Percentiles rank a stretch among this genome's conserved stretches.
Evolutionary conservation across 2,329 filamentous ascomycete species (phyloP).

Genomic region (Scedosporium boydii): DNA sequence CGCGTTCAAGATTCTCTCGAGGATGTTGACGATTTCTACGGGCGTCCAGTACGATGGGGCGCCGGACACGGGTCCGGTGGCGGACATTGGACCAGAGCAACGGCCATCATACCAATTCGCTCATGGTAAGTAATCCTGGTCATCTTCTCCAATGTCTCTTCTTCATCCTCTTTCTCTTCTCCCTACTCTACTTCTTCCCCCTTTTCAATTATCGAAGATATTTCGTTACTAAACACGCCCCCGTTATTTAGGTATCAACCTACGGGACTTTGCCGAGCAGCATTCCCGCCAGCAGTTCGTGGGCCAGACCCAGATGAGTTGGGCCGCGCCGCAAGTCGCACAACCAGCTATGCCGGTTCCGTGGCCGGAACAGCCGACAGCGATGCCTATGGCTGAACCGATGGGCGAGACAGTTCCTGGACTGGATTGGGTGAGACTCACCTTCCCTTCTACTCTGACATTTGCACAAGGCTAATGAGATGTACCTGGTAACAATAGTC

Average conservation of each 20-base stretch:
- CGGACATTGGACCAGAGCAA: background rate
- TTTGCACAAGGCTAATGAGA: background rate
- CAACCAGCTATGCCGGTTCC: background rate
- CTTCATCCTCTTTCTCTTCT: background rate
- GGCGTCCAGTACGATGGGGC: conserved; percentile 15
- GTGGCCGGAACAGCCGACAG: background rate
- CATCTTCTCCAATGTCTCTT: no score
- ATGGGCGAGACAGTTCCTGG: background rate
- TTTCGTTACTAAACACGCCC: background rate
- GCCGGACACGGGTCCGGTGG: background rate
- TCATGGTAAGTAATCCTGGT: background rate
- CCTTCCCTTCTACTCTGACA: background rate
- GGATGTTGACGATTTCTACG: conserved; percentile 19
- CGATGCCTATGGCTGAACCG: background rate
- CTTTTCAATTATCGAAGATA: background rate
- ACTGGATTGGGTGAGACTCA: conserved; percentile 10
- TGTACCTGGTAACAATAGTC: conserved; percentile 8
- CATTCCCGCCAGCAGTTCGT: background rate
- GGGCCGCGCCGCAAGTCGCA: background rate
- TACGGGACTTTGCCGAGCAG: conserved; percentile 5
- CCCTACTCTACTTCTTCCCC: background rate
- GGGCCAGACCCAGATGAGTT: background rate
- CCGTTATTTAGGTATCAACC: conserved; percentile 1
- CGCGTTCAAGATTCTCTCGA: conserved; percentile 20
- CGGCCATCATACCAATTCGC: conserved; percentile 10